Percentiles rank a stretch among this genome's conserved stretches.
Evolutionary conservation across 805 yeast genomes (phyloP).

Genomic region (Peterozyma toletana): DNA sequence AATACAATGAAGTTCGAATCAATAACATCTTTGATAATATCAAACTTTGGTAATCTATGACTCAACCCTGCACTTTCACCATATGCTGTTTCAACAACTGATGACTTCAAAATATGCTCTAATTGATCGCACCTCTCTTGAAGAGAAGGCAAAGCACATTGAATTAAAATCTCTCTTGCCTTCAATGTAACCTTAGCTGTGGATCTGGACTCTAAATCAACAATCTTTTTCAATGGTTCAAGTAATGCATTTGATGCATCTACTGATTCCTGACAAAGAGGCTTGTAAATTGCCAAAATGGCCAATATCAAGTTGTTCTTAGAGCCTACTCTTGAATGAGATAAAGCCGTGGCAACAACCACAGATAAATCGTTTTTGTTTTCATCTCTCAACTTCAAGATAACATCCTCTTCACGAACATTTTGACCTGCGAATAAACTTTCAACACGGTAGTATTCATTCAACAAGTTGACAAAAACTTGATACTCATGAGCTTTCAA

Average conservation of each 20-base stretch:
- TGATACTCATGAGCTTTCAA: slow-evolving; percentile 76
- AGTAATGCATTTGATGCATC: slow-evolving; percentile 61
- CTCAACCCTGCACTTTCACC: slow-evolving; percentile 71
- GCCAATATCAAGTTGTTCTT: slow-evolving; percentile 88
- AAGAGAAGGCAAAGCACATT: slow-evolving; percentile 93
- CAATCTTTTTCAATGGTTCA: slow-evolving; percentile 67
- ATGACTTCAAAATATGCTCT: slow-evolving; percentile 85
- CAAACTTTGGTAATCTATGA: slow-evolving; percentile 77
- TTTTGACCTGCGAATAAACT: slow-evolving; percentile 68
- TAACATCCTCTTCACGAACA: slow-evolving; percentile 81
- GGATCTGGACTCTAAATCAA: slow-evolving; percentile 82
- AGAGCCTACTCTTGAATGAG: slow-evolving; percentile 90
- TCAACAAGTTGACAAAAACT: slow-evolving; percentile 62
- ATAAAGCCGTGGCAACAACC: slow-evolving; percentile 69
- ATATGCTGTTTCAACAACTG: slow-evolving; percentile 77
- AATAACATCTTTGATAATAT: slow-evolving; percentile 80
- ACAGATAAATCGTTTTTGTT: slow-evolving; percentile 66
- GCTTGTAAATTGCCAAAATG: slow-evolving; percentile 75
- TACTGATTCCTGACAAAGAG: slow-evolving; percentile 65
- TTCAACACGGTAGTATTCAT: slow-evolving; percentile 75
- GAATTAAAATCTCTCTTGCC: slow-evolving; percentile 93
- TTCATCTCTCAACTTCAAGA: slow-evolving; percentile 81
- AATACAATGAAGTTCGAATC: slow-evolving; percentile 95
- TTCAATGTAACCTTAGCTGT: slow-evolving; percentile 91
- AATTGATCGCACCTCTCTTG: slow-evolving; percentile 95